Conservation (phyloP, 2,329 filamentous ascomycete genomes). For the Colletotrichum sp. region DNA sequence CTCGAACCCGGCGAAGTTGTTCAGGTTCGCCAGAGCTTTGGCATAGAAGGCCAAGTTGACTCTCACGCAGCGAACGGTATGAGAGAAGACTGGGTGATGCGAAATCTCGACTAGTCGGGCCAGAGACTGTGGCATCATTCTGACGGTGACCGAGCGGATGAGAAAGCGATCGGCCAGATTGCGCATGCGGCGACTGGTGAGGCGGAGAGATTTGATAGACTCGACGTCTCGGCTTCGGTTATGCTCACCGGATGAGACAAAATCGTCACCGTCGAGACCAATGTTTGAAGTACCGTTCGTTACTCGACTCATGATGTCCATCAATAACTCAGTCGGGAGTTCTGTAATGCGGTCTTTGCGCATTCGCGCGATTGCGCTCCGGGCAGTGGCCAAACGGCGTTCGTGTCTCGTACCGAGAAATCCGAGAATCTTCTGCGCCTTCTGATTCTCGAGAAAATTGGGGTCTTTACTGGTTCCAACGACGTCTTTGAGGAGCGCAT, state of each 20-base stretch:
- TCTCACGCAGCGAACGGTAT: neutral
- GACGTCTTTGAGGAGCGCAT: neutral
- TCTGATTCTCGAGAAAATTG: neutral
- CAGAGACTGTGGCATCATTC: neutral
- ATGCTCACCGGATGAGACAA: fast-evolving
- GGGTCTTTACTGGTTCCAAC: neutral
- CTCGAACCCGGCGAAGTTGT: neutral
- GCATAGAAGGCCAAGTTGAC: neutral
- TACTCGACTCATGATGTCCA: neutral
- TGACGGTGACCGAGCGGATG: neutral
- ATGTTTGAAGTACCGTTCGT: neutral
- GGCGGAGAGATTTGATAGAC: neutral
- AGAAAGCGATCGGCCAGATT: neutral
- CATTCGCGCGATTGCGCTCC: neutral
- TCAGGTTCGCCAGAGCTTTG: neutral
- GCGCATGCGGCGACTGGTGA: neutral
- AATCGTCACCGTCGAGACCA: neutral
- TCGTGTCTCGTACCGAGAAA: neutral
- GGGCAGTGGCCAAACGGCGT: neutral
- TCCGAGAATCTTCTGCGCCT: neutral
- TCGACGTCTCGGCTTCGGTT: neutral
- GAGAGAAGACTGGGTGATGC: neutral
- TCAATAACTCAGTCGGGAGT: neutral
- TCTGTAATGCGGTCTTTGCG: neutral
- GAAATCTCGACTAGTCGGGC: neutral